A percentile compares a stretch with the other conserved stretches of the same genome.
Conservation (phyloP, 129 eudicot species). For the Centrapalus pauciflorus region DNA sequence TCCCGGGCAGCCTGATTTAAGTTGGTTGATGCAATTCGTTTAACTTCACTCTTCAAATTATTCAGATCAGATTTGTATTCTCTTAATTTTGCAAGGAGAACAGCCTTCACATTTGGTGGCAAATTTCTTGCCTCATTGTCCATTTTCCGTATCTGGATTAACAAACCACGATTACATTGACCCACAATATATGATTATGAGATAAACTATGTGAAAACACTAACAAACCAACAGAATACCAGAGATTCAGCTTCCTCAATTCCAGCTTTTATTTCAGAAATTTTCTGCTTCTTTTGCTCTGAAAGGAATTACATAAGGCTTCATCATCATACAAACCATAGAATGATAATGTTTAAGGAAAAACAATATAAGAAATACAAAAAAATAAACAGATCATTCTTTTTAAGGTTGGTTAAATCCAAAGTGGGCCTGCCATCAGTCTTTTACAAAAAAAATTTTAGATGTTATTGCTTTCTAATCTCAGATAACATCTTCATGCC, state of each 20-base stretch:
- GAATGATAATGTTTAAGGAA: background rate
- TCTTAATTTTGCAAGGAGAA: slow-evolving; percentile 67
- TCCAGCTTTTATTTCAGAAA: slow-evolving; percentile 52
- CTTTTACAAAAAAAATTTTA: background rate
- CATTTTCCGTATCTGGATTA: slow-evolving; percentile 62
- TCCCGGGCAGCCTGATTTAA: slow-evolving; percentile 68
- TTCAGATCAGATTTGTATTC: slow-evolving; percentile 70
- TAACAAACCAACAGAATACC: slow-evolving; percentile 27
- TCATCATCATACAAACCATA: slow-evolving; percentile 5
- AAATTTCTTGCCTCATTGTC: slow-evolving; percentile 74
- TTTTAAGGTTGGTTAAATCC: background rate
- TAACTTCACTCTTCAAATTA: slow-evolving; percentile 62
- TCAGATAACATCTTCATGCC: background rate
- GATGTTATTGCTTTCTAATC: background rate
- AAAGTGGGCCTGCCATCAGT: background rate
- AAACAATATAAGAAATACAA: background rate
- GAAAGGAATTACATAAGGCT: slow-evolving; percentile 14
- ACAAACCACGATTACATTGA: slow-evolving; percentile 1
- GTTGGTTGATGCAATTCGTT: slow-evolving; percentile 50
- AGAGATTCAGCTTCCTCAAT: slow-evolving; percentile 61
- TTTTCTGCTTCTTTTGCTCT: slow-evolving; percentile 68
- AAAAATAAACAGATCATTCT: background rate
- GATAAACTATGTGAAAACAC: background rate
- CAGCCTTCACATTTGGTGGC: slow-evolving; percentile 64
- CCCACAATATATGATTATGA: background rate